These are phyloP conservation scores for Kwoniella shandongensis DNA, from an alignment of 768 basidiomycete species.

Conservation along the genomic window DNA sequence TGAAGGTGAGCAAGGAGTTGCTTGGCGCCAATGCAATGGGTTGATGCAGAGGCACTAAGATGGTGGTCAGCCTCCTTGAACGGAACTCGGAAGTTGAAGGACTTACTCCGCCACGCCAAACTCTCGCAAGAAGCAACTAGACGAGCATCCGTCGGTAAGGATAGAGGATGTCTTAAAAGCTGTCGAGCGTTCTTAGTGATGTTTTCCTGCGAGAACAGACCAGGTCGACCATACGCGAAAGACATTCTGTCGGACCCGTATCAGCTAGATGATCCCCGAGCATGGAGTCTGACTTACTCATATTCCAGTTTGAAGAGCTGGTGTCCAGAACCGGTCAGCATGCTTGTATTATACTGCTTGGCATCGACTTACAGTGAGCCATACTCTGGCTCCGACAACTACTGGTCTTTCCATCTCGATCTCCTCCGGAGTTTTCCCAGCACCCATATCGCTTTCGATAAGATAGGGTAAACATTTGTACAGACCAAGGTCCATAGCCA, in stretches of 20 bases:
- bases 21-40: conserved; percentile 30
- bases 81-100: no score
- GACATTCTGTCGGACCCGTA: conserved; percentile 21
- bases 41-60: conserved; percentile 32
- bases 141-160: conserved; percentile 30
- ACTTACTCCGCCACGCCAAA: conserved; percentile 25
- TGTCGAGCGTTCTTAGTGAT: conserved; percentile 18
- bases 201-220: conserved; percentile 18
- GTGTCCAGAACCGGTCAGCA: no score
- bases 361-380: conserved; percentile 36
- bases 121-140: conserved; percentile 34
- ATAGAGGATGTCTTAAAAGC: conserved; percentile 28
- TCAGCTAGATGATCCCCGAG: not conserved
- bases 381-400: conserved; percentile 41
- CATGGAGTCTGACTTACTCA: conserved; percentile 24
- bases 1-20: conserved; percentile 3
- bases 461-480: conserved; percentile 37
- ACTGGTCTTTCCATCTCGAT: conserved; percentile 31
- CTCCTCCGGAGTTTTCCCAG: conserved; percentile 29
- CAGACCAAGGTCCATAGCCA: conserved; percentile 46
- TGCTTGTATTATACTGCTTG: no score
- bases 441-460: conserved; percentile 37
- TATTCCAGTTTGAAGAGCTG: conserved; percentile 42
- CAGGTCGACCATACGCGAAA: conserved; percentile 31
- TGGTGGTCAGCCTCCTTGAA: not conserved